phyloP scores from a whole-genome alignment of 2,329 filamentous ascomycete species.

The Rutstroemia sydowiana region DNA sequence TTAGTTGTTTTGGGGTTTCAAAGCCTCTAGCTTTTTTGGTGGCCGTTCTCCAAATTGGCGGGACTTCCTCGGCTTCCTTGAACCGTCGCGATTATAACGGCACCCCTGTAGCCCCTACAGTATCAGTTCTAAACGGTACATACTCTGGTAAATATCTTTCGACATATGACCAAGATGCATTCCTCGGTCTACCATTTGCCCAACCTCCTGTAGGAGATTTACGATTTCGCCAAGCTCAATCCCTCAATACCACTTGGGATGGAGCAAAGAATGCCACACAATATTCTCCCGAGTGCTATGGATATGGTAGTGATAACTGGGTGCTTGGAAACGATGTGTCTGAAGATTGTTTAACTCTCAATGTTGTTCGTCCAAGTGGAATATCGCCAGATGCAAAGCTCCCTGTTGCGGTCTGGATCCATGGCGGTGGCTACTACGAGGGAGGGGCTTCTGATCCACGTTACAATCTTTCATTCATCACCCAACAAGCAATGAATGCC shows the following conservation, averaged over 20 bases:
- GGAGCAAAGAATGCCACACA: slow-evolving; percentile 22
- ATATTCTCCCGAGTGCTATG: slow-evolving; percentile 6
- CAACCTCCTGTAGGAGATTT: slow-evolving; percentile 11
- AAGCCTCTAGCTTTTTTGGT: no score
- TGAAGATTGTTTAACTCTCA: slow-evolving; percentile 11
- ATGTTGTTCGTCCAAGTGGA: slow-evolving; percentile 34
- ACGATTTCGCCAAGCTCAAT: slow-evolving; percentile 9
- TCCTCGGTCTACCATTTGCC: slow-evolving; percentile 19
- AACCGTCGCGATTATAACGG: neutral
- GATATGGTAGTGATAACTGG: slow-evolving; percentile 6
- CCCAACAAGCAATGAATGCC: slow-evolving; percentile 36
- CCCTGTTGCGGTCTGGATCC: slow-evolving; percentile 50
- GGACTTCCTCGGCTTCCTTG: neutral
- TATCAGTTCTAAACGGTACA: slow-evolving; percentile 18
- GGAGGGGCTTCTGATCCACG: slow-evolving; percentile 37
- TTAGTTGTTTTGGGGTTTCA: no score
- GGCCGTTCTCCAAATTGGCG: neutral
- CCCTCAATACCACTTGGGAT: slow-evolving; percentile 11
- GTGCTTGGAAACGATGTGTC: slow-evolving; percentile 4
- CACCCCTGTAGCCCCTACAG: slow-evolving; percentile 9
- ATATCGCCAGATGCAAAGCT: slow-evolving; percentile 26
- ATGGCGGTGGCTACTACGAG: slow-evolving; percentile 31
- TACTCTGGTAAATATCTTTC: slow-evolving; percentile 14
- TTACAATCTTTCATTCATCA: slow-evolving; percentile 52
- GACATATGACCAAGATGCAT: slow-evolving; percentile 17